Base-by-base conservation (phyloP, 305 asterid genomes). In the Solanum chacoense region DNA sequence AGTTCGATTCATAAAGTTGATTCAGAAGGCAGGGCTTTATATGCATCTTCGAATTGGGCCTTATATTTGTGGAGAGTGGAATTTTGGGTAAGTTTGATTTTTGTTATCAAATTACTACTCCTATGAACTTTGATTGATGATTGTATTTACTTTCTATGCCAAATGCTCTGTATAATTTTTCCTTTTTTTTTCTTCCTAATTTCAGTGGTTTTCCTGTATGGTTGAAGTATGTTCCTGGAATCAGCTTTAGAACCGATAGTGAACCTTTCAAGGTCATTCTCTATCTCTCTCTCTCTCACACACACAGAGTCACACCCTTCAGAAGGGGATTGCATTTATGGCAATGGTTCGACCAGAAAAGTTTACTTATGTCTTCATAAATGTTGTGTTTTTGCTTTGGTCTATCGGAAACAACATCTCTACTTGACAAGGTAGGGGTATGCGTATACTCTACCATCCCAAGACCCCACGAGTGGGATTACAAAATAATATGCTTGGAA, bases 51-150 rank as follows among this genome's bases (percentile, higher is more conserved):
- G 99, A 2, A 96, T 97, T 91, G 99, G 99, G 67, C 99, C 99
- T 90, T 97, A 94, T 91, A 94, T 94, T 90, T 97, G 99, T 93
- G 99, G 98, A 73, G 99, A 97, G 90, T 97, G 99, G 99, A 96
- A 96, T 79, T 97, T 96, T 91, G 99, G 99, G 99, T 97, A 92
- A 7, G 87, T 11, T 7, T 22, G 67, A 40, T 72, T 79, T 16
- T 16, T 14, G 5, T 29, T 79, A 24, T 72, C 29, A 71, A 14
- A 69, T 8, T 28, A 35, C 50, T 40, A 6, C 18, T 42, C 55
- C 55, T 32, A 0, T 84, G 77, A 45, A 18, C 16, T 83, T 88
- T 86, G 71, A 40, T 90, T 18, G 86, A 35, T 29, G 9, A 50
- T 37, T 32, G 6, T 9, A 14, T 31, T 87, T 55, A 9, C 3